Evolutionary conservation across 2,329 filamentous ascomycete genomes (phyloP), one percentile per base, ranked within the genome.

Genomic region (Beauveria scarabaeidicola): DNA sequence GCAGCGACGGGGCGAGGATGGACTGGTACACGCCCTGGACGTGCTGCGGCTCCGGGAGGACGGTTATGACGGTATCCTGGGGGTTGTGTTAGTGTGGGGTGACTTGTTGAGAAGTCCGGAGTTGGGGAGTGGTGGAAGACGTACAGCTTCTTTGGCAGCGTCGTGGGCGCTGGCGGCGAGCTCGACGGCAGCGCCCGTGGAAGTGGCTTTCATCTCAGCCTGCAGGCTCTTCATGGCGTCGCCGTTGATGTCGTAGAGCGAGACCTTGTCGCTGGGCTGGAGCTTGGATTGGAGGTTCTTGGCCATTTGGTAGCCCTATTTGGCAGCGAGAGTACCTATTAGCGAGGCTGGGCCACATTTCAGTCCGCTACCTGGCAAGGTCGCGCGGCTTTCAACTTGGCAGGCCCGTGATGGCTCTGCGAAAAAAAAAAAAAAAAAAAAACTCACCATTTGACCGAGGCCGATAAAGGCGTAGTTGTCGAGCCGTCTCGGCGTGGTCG

Each of bases 21-120:
- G 87, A 81, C 51, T 84, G 77, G 73, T 91, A 97, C 43, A 96
- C 91, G 55, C 82, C 82, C 69, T 89, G 88, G 60, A 97, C 93
- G 70, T 97, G 93, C 29, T 87, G 81, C 1, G 93, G 91, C 67
- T 96, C 91, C 0, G 94, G 94, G 1, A 99, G 83, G 61, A 91
- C 91, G 13, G 92, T 96, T 59, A 99, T 85, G 63, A 96, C 85
- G 32, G 85, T 88, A 75, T 92, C 87, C 93, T 97, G 66, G 58
- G 10, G 15, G 2, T 50, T 36, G 13, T 62, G 59, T 25, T 46
- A 53, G 32, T 19, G 55, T 62, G 59, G 63, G 59, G 52, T 66
- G 7, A n/a, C 3, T 21, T 3, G 3, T 11, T 47, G 9, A 25
- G 13, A 15, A 21, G 43, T 11, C 6, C 11, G 6, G 44, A 11